Conservation (phyloP, 2,329 filamentous ascomycete species). For the Clonostachys rosea region DNA sequence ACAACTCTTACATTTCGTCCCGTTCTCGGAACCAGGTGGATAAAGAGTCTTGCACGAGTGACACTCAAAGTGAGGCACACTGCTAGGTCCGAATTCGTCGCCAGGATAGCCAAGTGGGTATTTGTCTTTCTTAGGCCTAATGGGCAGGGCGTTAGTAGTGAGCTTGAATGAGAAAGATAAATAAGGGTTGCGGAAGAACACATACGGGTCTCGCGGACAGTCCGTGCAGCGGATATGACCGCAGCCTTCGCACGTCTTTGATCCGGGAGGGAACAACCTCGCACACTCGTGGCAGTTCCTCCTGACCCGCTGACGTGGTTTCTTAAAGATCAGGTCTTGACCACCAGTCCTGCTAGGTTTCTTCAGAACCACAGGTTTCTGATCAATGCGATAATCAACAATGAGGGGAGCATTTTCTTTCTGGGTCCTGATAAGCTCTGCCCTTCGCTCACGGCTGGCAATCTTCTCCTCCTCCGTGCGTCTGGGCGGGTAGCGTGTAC, state of each 20-base stretch:
- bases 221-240: conserved; percentile 71
- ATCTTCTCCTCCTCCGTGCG: conserved; percentile 51
- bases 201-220: conserved; percentile 77
- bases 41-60: conserved; percentile 59
- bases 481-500: conserved; percentile 68
- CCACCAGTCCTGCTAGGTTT: conserved; percentile 62
- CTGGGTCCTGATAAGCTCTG: conserved; percentile 45
- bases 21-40: conserved; percentile 41
- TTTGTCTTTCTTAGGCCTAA: conserved; percentile 61
- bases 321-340: conserved; percentile 68
- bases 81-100: conserved; percentile 50
- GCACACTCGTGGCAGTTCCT: conserved; percentile 74
- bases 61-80: conserved; percentile 53
- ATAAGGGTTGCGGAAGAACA: conserved; percentile 13
- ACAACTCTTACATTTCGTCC: conserved; percentile 54
- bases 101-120: conserved; percentile 68
- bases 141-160: conserved; percentile 3
- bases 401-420: conserved; percentile 51
- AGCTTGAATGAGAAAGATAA: not conserved
- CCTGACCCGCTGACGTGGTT: conserved; percentile 67
- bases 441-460: conserved; percentile 45
- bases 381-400: conserved; percentile 40
- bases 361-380: conserved; percentile 49
- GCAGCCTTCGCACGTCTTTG: conserved; percentile 64
- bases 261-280: conserved; percentile 51